These are phyloP conservation scores for Trametes cinnabarina DNA, from an alignment of 768 basidiomycete genomes.

Conservation along the genomic window DNA sequence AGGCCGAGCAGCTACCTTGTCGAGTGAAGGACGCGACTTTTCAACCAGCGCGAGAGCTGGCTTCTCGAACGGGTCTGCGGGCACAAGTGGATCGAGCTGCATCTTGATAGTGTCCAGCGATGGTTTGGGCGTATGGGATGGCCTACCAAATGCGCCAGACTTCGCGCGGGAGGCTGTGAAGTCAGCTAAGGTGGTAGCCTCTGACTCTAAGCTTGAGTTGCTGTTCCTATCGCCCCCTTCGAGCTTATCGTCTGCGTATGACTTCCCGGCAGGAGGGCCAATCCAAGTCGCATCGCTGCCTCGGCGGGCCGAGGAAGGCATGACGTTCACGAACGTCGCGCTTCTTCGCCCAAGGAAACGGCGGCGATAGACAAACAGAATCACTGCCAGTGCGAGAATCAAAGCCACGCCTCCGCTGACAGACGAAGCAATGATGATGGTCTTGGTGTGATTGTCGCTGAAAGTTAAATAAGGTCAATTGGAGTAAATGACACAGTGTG, in stretches of 20 bases:
- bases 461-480: background rate
- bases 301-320: background rate
- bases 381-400: constrained; percentile 5
- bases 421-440: constrained; percentile 17
- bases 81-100: constrained; percentile 2
- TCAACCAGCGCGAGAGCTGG: constrained; percentile 1
- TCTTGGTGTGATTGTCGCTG: constrained; percentile 1
- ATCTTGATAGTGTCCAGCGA: constrained; percentile 11
- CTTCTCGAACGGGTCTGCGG: constrained; percentile 10
- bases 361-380: constrained; percentile 16
- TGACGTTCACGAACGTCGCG: background rate
- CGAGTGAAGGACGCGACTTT: constrained; percentile 1
- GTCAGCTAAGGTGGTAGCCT: constrained; percentile 11
- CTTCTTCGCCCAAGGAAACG: background rate
- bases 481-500: background rate
- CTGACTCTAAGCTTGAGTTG: constrained; percentile 5
- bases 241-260: constrained; percentile 6
- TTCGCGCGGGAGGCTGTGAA: background rate
- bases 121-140: constrained; percentile 9
- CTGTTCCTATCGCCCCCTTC: constrained; percentile 7
- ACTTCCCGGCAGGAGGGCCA: background rate
- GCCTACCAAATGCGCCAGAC: constrained; percentile 7
- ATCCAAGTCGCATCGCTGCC: constrained; percentile 15
- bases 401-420: constrained; percentile 15
- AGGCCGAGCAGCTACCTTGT: background rate